Conservation (phyloP, 2,329 filamentous ascomycete species). For the Amylocarpus encephaloides region DNA sequence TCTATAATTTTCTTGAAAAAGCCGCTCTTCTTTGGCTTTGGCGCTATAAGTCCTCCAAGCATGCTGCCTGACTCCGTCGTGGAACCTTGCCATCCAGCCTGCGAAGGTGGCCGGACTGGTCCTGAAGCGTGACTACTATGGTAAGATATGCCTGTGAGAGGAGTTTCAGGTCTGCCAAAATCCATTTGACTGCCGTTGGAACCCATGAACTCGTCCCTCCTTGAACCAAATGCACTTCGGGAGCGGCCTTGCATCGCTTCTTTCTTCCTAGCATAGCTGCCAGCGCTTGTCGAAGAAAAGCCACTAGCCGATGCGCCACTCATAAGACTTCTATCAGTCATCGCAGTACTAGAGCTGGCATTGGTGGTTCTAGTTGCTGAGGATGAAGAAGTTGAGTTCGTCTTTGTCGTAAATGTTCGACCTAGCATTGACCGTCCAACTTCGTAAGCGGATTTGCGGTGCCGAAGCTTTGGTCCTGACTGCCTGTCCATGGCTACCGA, state of each 20-base stretch:
- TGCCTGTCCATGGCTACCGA: constrained; percentile 43
- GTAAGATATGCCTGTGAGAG: constrained; percentile 76
- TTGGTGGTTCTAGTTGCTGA: constrained; percentile 62
- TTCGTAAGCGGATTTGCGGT: constrained; percentile 74
- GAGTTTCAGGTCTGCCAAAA: constrained; percentile 52
- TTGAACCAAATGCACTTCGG: constrained; percentile 58
- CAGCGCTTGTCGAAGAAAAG: constrained; percentile 92
- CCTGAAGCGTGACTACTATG: constrained; percentile 74
- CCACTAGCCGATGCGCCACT: constrained; percentile 85
- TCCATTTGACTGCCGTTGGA: constrained; percentile 25
- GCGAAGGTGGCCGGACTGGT: constrained; percentile 50
- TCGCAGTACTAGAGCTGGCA: constrained; percentile 63
- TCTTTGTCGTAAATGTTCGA: constrained; percentile 83
- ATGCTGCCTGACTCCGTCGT: constrained; percentile 59
- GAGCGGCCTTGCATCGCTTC: constrained; percentile 42
- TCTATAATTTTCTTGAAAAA: constrained; percentile 96
- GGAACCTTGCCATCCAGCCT: constrained; percentile 50
- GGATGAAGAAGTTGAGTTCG: constrained; percentile 73
- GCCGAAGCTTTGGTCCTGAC: constrained; percentile 44
- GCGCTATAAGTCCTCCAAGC: constrained; percentile 70
- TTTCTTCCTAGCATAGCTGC: constrained; percentile 78
- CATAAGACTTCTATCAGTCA: constrained; percentile 83
- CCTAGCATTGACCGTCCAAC: constrained; percentile 63
- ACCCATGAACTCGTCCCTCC: constrained; percentile 37
- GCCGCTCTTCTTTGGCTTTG: constrained; percentile 74